Evolutionary conservation across 176 grass and related monocot genomes (phyloP).

Genomic region (Musa troglodytarum): DNA sequence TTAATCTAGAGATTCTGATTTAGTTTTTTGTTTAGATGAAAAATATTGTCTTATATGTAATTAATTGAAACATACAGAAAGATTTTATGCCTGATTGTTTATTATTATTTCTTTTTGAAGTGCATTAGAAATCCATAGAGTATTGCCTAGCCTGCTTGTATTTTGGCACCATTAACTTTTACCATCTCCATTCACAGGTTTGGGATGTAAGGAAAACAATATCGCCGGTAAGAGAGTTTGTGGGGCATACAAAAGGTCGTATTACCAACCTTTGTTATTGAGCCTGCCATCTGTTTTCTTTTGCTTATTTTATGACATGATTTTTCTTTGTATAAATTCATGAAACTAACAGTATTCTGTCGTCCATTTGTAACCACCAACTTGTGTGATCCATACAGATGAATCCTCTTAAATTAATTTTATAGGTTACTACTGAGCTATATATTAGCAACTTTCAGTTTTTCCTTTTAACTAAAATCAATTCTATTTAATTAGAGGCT

Average conservation of each 20-base stretch:
- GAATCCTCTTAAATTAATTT: too few species aligned
- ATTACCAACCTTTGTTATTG: neutral
- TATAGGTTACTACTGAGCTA: too few species aligned
- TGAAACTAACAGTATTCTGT: too few species aligned
- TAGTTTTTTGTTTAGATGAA: neutral
- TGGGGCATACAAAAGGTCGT: constrained; percentile 85
- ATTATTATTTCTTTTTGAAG: neutral
- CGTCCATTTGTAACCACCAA: too few species aligned
- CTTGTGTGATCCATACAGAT: too few species aligned
- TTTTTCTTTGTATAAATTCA: neutral
- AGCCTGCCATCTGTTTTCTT: neutral
- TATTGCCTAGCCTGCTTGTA: neutral
- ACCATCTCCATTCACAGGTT: constrained; percentile 47
- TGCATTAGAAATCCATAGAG: neutral
- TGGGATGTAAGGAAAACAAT: constrained; percentile 99
- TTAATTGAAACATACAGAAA: neutral
- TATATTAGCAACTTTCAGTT: too few species aligned
- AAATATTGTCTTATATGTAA: neutral
- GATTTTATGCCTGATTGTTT: neutral
- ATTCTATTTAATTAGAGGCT: constrained; percentile 2
- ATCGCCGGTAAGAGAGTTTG: constrained; percentile 91
- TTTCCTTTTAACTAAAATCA: too few species aligned
- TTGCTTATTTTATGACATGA: neutral
- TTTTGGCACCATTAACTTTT: neutral
- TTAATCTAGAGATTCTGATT: too few species aligned